Evolutionary conservation across 257 asterid genomes (phyloP), one percentile per base, ranked within the genome.

Genomic region (Fraxinus excelsior): DNA sequence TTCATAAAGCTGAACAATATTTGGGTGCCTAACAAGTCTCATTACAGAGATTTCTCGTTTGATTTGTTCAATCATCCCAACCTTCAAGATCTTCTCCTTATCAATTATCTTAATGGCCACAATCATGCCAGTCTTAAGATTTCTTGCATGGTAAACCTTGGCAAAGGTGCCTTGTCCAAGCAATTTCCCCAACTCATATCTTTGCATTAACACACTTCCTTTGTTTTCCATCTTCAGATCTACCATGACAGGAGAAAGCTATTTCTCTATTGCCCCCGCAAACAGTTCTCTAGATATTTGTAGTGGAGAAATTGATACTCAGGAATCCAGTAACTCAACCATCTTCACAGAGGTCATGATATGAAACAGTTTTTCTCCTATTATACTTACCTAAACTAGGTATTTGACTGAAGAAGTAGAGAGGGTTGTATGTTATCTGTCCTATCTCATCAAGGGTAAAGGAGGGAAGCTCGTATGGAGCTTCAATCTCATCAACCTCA

Each of bases 111-210:
- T 92, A 68, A 94, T 87, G 44, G 98, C 98, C 40, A 91, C 96
- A 44, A 84, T 88, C 60, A 35, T 12, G 10, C 90, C 86, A n/a
- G 80, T 87, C 74, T 80, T 76, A 71, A 94, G 40, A 31, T 88
- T 86, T 76, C 91, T 86, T 4, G 91, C 98, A 62, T 82, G 94
- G 83, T 90, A 80, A 21, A 94, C 98, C 88, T 92, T 92, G 31
- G 97, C 97, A 67, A 89, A 92, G 79, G 90, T 86, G 29, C 97
- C 98, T 84, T 94, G 97, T 58, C 98, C 98, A 23, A 94, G 88
- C 83, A 90, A 56, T 85, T 90, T 92, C 79, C 97, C 97, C 71
- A 94, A 51, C 87, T 90, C 97, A 34, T 90, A 94, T 69, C 82
- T 83, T 49, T 87, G 80, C 96, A 94, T 87, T 85, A 92, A 71